A percentile compares a stretch with the other conserved stretches of the same genome.
These are phyloP conservation scores for Amanita jacksonii DNA, from an alignment of 768 basidiomycete genomes.

Conservation along the genomic window DNA sequence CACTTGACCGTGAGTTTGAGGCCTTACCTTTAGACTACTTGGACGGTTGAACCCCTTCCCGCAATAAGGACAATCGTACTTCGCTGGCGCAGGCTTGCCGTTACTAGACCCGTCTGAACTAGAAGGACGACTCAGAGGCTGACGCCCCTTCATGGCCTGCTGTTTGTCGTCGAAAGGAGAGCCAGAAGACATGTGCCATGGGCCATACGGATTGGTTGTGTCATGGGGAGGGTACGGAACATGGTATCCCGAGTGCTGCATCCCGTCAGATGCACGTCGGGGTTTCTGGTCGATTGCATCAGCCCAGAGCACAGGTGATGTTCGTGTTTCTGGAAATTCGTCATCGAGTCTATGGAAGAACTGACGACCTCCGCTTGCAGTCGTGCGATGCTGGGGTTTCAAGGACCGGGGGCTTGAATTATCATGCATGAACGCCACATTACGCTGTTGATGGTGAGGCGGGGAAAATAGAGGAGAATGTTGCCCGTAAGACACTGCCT, in stretches of 20 bases:
- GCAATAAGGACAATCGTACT: slow-evolving; percentile 73
- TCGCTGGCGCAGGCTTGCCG: slow-evolving; percentile 24
- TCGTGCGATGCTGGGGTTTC: background rate
- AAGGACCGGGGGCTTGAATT: background rate
- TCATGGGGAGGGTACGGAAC: slow-evolving; percentile 1
- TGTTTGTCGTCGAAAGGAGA: slow-evolving; percentile 27
- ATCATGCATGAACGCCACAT: background rate
- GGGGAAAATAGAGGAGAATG: background rate
- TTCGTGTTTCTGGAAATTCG: background rate
- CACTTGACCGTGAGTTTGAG: slow-evolving; percentile 9
- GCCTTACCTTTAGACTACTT: slow-evolving; percentile 68
- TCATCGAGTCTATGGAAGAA: background rate
- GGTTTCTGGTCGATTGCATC: background rate
- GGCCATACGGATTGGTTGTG: slow-evolving; percentile 1
- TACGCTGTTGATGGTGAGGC: background rate
- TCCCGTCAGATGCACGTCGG: background rate
- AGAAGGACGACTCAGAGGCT: slow-evolving; percentile 9
- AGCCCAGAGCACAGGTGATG: background rate
- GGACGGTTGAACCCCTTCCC: slow-evolving; percentile 77
- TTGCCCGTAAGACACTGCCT: background rate
- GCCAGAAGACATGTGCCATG: no score
- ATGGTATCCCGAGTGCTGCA: no score
- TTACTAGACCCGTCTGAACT: slow-evolving; percentile 9
- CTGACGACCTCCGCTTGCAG: background rate
- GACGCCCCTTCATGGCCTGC: slow-evolving; percentile 24